phyloP scores from a whole-genome alignment of 805 yeast genomes.

The Candida insectalens region DNA sequence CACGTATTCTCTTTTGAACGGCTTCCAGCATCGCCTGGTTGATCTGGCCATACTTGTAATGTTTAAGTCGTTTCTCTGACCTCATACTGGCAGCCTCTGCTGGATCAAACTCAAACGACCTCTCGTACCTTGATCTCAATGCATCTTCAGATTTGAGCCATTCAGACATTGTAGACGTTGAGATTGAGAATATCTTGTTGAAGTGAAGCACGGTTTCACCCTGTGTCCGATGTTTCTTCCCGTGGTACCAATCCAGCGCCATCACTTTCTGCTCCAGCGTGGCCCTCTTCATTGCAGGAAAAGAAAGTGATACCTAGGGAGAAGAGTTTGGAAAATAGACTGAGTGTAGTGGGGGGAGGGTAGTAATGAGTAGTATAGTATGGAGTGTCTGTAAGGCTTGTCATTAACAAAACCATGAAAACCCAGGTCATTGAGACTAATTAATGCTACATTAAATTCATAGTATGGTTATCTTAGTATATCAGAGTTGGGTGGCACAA shows the following conservation, averaged over 20 bases:
- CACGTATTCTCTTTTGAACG: conserved; percentile 34
- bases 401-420: too few relatives aligned
- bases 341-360: too few relatives aligned
- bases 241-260: conserved; percentile 43
- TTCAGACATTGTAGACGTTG: conserved; percentile 52
- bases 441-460: too few relatives aligned
- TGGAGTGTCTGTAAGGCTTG: too few relatives aligned
- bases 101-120: conserved; percentile 17
- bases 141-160: conserved; percentile 50
- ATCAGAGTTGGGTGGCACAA: too few relatives aligned
- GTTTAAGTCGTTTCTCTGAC: conserved; percentile 33
- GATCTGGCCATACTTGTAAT: conserved; percentile 47
- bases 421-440: too few relatives aligned
- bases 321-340: too few relatives aligned
- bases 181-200: conserved; percentile 39
- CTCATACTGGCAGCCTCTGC: conserved; percentile 15
- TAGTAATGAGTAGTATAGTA: too few relatives aligned
- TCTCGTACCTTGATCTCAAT: conserved; percentile 34
- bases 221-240: conserved; percentile 39
- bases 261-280: conserved; percentile 50
- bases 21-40: conserved; percentile 49
- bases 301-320: too few relatives aligned
- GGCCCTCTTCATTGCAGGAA: too few relatives aligned
- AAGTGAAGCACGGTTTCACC: conserved; percentile 47
- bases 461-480: too few relatives aligned